Evolutionary conservation across 2,329 filamentous ascomycete genomes (phyloP).

Genomic region (Xylariaceae sp.): DNA sequence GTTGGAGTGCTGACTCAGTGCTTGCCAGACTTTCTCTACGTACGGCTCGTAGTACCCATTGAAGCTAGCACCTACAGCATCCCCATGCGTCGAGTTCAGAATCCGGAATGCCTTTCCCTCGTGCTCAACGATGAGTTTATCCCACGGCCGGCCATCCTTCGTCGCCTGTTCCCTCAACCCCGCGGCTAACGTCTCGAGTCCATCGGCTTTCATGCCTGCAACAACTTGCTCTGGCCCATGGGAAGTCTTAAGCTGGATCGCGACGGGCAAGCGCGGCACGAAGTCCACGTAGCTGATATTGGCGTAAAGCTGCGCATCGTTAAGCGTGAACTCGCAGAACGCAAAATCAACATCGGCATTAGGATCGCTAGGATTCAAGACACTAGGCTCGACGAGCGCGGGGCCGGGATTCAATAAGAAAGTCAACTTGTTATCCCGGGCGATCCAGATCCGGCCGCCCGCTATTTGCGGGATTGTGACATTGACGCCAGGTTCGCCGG

Average conservation of each 20-base stretch:
- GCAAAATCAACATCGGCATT: constrained; percentile 51
- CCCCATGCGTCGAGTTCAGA: constrained; percentile 42
- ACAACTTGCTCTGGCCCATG: constrained; percentile 46
- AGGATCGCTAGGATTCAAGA: constrained; percentile 57
- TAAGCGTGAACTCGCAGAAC: constrained; percentile 61
- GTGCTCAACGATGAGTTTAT: constrained; percentile 45
- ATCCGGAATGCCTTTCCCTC: constrained; percentile 35
- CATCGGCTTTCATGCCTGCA: constrained; percentile 55
- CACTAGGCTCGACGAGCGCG: constrained; percentile 62
- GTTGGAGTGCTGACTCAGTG: constrained; percentile 35
- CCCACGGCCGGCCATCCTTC: constrained; percentile 58
- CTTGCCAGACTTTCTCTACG: constrained; percentile 41
- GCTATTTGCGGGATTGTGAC: constrained; percentile 61
- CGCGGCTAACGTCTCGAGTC: constrained; percentile 51
- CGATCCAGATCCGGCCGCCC: constrained; percentile 62
- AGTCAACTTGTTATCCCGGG: constrained; percentile 48
- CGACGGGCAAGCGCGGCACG: constrained; percentile 51
- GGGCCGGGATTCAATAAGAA: constrained; percentile 64
- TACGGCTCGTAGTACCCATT: constrained; percentile 41
- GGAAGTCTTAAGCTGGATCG: constrained; percentile 43
- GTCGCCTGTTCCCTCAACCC: constrained; percentile 52
- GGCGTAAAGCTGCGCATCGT: constrained; percentile 52
- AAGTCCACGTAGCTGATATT: constrained; percentile 69
- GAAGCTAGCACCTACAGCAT: constrained; percentile 41
- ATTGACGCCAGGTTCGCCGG: constrained; percentile 48